Evolutionary conservation across 1,284 basidiomycete genomes (phyloP).

Genomic region (Acaromyces ingoldii): DNA sequence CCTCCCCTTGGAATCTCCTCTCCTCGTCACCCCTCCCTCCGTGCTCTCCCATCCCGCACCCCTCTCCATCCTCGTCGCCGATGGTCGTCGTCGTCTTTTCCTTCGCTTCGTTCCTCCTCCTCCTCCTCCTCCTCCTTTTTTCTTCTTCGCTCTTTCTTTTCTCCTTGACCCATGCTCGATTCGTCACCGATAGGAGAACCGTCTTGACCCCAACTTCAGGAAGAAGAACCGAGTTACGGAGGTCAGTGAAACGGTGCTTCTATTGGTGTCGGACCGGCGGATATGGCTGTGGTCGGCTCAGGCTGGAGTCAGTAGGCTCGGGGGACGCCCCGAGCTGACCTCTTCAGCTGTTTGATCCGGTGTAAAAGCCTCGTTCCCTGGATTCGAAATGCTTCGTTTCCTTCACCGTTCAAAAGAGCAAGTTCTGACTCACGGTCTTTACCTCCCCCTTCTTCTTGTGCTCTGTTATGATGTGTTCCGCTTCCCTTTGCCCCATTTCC

Average conservation of each 20-base stretch:
- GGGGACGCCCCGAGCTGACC: too few relatives aligned
- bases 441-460: conserved; percentile 2
- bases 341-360: too few relatives aligned
- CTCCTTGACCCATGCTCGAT: conserved; percentile 51
- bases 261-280: too few relatives aligned
- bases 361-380: too few relatives aligned
- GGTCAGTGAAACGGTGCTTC: conserved; percentile 26
- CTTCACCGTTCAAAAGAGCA: too few relatives aligned
- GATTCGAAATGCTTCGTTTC: too few relatives aligned
- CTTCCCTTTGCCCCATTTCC: background rate
- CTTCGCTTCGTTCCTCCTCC: conserved; percentile 16
- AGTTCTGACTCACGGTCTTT: conserved; percentile 1
- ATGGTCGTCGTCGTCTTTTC: background rate
- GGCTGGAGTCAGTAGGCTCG: too few relatives aligned
- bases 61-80: conserved; percentile 11
- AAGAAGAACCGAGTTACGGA: conserved; percentile 50
- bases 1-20: too few relatives aligned
- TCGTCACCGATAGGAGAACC: conserved; percentile 45
- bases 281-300: too few relatives aligned
- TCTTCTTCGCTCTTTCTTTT: conserved; percentile 22
- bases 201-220: conserved; percentile 41
- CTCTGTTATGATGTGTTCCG: background rate
- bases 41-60: conserved; percentile 9
- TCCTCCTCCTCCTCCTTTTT: conserved; percentile 8
- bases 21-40: too few relatives aligned